Base-by-base conservation (phyloP, 148 eudicot genomes). In the Camellia lanceoleosa region DNA sequence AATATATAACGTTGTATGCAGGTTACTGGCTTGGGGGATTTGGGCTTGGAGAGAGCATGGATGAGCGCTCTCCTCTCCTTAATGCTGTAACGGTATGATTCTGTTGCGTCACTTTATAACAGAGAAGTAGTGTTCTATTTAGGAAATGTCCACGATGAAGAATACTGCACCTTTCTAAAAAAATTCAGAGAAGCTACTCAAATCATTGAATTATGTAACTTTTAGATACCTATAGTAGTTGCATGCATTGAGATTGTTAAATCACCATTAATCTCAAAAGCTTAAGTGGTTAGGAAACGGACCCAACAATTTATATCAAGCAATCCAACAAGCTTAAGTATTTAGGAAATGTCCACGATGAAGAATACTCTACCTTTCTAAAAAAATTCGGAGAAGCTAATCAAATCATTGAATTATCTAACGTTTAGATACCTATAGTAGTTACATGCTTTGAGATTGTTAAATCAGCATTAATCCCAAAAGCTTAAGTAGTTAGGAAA, bases 11-110 rank as follows among this genome's bases (percentile, higher is more conserved):
- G 63, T 70, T 76, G 65, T 81, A 5, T 81, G 44, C 87, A 93
- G 96, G 98, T 66, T 93, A 84, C 72, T 90, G 86, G 87, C 90
- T 93, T 85, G 98, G 98, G 20, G 98, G 98, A 30, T 89, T 93
- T 89, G 98, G 98, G 67, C 90, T 89, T 83, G 96, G 92, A 68
- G 98, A 93, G 84, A 85, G 87, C 85, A 85, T 89, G 84, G 91
- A 89, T 43, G 86, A 91, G 64, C 90, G 94, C 58, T 68, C 87
- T 82, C 81, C 87, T 78, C 89, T 93, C 79, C 94, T 93, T 49
- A 64, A 70, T 76, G 89, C 88, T 81, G 84, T 92, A 81, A 86
- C 78, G 63, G 98, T 93, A 88, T 47, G 90, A n/a, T 46, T n/a
- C 5, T 78, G 65, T 56, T 49, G 46, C 64, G 67, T 67, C 18